These are phyloP conservation scores for Lepidium didymum DNA, from an alignment of 345 rosid species.

Conservation along the genomic window DNA sequence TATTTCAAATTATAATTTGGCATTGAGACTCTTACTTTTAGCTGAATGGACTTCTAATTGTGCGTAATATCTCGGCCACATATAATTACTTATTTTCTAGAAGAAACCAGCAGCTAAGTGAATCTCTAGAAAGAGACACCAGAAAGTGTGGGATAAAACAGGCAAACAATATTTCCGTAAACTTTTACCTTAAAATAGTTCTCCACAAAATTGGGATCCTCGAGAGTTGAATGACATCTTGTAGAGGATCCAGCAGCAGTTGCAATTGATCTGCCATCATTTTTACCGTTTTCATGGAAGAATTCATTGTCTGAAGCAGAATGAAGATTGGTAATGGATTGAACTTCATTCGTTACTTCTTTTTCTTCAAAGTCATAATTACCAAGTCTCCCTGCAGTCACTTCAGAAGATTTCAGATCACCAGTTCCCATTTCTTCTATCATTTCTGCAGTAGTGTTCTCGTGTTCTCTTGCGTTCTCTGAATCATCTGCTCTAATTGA, in stretches of 20 bases:
- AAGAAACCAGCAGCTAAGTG: neutral
- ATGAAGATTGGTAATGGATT: slow-evolving; percentile 22
- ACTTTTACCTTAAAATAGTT: slow-evolving; percentile 79
- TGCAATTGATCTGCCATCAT: slow-evolving; percentile 29
- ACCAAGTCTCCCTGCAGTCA: slow-evolving; percentile 26
- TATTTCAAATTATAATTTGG: neutral
- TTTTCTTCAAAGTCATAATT: slow-evolving; percentile 26
- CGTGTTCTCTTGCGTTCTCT: slow-evolving; percentile 14
- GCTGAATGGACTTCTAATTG: neutral
- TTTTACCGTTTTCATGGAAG: slow-evolving; percentile 20
- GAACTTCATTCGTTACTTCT: slow-evolving; percentile 22
- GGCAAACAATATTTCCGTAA: neutral
- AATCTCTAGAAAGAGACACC: neutral
- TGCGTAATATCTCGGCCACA: neutral
- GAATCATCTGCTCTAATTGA: slow-evolving; percentile 30
- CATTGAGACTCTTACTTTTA: neutral
- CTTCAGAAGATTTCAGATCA: slow-evolving; percentile 26
- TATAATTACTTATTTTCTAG: neutral
- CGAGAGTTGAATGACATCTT: slow-evolving; percentile 58
- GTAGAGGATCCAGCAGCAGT: slow-evolving; percentile 33
- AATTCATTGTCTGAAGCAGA: slow-evolving; percentile 30
- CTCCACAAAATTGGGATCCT: slow-evolving; percentile 86
- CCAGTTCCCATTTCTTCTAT: slow-evolving; percentile 26
- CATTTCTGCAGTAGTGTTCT: slow-evolving; percentile 17
- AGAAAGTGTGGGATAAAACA: neutral